Percentiles rank a stretch among this genome's conserved stretches.
Evolutionary conservation across 2,329 filamentous ascomycete species (phyloP).

Genomic region (Kalmusia sp.): DNA sequence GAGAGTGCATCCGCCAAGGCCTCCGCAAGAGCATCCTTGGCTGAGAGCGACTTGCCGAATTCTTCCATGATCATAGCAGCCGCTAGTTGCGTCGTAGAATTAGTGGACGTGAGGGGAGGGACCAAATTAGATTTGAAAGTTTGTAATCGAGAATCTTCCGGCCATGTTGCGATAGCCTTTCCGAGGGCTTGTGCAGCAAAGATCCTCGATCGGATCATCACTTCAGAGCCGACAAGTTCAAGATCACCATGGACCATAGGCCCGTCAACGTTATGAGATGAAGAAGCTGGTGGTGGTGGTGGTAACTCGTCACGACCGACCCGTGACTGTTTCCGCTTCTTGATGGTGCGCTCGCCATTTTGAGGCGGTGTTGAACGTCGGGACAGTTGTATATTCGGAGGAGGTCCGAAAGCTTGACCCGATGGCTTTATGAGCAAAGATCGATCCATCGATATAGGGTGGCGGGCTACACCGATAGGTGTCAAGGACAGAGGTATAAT

Average conservation of each 20-base stretch:
- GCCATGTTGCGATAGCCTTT: constrained; percentile 78
- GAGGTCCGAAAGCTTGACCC: constrained; percentile 76
- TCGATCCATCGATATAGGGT: constrained; percentile 91
- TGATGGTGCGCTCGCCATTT: constrained; percentile 65
- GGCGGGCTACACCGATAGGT: constrained; percentile 88
- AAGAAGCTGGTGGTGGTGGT: constrained; percentile 62
- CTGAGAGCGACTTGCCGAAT: constrained; percentile 68
- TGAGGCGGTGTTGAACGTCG: constrained; percentile 42
- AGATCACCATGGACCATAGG: constrained; percentile 98
- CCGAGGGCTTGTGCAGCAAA: constrained; percentile 87
- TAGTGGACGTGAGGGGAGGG: constrained; percentile 72
- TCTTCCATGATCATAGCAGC: constrained; percentile 87
- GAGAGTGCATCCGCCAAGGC: constrained; percentile 72
- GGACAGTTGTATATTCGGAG: constrained; percentile 34
- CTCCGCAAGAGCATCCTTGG: constrained; percentile 58
- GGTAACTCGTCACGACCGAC: constrained; percentile 66
- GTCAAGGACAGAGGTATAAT: constrained; percentile 85
- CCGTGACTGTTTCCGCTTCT: constrained; percentile 85
- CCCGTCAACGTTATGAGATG: constrained; percentile 89
- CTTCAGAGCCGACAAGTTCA: constrained; percentile 89
- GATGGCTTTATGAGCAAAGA: constrained; percentile 92
- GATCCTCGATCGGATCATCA: constrained; percentile 87
- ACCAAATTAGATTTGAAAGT: constrained; percentile 71
- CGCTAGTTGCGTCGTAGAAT: constrained; percentile 85
- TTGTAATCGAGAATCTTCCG: constrained; percentile 64